Conservation (phyloP, 257 asterid species). For the Forsythia suspensa region DNA sequence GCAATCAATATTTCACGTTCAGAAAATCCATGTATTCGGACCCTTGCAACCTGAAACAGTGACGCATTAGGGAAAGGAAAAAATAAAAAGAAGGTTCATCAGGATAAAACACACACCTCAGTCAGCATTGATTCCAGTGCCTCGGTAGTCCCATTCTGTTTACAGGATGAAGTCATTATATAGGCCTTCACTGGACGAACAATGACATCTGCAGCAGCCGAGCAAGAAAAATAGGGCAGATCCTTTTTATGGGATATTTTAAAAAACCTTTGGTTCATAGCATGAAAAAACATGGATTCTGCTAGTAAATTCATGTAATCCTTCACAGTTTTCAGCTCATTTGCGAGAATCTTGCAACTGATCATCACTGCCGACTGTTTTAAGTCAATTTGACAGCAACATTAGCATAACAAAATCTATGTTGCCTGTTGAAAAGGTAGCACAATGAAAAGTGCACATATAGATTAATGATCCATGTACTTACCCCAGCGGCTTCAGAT, state of each 20-base stretch:
- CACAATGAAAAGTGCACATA: constrained; percentile 13
- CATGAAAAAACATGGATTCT: constrained; percentile 95
- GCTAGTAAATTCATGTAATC: constrained; percentile 83
- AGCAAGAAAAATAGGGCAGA: constrained; percentile 92
- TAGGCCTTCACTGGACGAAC: constrained; percentile 81
- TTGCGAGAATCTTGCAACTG: constrained; percentile 82
- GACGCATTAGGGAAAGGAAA: constrained; percentile 39
- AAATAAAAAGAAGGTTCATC: constrained; percentile 14
- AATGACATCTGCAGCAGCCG: constrained; percentile 89
- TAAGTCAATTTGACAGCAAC: constrained; percentile 28
- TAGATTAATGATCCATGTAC: constrained; percentile 26
- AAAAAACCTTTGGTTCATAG: constrained; percentile 91
- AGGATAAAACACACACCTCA: constrained; percentile 59
- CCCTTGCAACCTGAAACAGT: constrained; percentile 78
- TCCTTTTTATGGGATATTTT: constrained; percentile 86
- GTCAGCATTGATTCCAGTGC: constrained; percentile 90
- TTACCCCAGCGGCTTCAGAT: constrained; percentile 95
- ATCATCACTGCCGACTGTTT: constrained; percentile 95
- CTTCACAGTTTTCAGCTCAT: constrained; percentile 75
- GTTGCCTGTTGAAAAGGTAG: constrained; percentile 15
- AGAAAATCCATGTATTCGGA: constrained; percentile 83
- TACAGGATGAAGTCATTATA: constrained; percentile 89
- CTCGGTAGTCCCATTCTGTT: constrained; percentile 78
- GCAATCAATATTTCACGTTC: constrained; percentile 86
- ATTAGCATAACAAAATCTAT: constrained; percentile 13